Conservation (phyloP, 495 filamentous ascomycete species). For the Hypoxylon trugodes region DNA sequence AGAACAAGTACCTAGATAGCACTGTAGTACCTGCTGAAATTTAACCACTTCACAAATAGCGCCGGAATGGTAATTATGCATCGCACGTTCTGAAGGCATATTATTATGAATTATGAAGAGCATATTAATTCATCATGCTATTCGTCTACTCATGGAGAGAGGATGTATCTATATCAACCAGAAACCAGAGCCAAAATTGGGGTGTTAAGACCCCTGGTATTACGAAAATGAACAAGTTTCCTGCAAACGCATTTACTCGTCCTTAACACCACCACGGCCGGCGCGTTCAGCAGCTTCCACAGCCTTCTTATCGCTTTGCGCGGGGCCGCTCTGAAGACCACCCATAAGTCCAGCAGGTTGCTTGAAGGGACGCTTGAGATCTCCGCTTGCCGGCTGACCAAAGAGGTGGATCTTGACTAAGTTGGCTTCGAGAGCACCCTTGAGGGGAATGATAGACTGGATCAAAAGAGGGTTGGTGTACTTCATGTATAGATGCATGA, state of each 20-base stretch:
- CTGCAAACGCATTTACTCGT: conserved; percentile 75
- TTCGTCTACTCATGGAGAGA: too few species aligned
- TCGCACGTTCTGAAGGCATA: too few species aligned
- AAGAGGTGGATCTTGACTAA: conserved; percentile 93
- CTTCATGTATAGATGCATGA: conserved; percentile 99
- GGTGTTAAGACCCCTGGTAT: neutral
- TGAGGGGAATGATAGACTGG: conserved; percentile 97
- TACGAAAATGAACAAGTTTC: too few species aligned
- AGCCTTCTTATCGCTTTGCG: conserved; percentile 96
- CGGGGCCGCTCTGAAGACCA: conserved; percentile 69
- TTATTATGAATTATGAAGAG: too few species aligned
- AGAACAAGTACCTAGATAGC: too few species aligned
- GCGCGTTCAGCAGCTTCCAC: conserved; percentile 87
- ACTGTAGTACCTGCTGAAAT: too few species aligned
- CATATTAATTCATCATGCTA: too few species aligned
- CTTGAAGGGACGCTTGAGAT: conserved; percentile 97
- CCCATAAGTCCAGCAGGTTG: conserved; percentile 80
- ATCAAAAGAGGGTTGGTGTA: conserved; percentile 99
- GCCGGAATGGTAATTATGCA: too few species aligned
- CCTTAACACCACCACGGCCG: conserved; percentile 86
- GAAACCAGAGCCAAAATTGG: too few species aligned
- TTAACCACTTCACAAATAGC: too few species aligned
- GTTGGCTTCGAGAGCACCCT: conserved; percentile 93
- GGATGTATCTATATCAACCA: too few species aligned
- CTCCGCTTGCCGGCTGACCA: conserved; percentile 87